A percentile compares a stretch with the other conserved stretches of the same genome.
Evolutionary conservation across 2,329 filamentous ascomycete species (phyloP).

Genomic region (Falciphora oryzae): DNA sequence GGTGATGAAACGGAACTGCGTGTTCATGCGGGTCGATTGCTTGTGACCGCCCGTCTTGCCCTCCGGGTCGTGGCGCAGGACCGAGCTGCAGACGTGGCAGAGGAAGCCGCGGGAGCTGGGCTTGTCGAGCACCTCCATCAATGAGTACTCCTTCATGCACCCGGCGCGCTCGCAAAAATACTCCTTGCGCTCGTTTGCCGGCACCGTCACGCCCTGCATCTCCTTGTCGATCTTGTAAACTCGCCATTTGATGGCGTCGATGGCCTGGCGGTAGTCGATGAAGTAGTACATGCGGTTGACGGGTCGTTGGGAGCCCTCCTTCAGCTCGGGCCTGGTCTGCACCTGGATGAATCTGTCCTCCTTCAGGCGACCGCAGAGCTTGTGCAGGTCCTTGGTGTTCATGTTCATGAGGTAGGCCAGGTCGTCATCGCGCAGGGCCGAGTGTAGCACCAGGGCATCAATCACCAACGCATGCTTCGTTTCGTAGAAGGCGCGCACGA

Average conservation of each 20-base stretch:
- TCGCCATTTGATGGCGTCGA: constrained; percentile 95
- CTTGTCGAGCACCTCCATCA: constrained; percentile 81
- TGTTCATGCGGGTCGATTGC: constrained; percentile 68
- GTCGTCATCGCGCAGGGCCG: constrained; percentile 76
- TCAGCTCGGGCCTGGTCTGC: constrained; percentile 70
- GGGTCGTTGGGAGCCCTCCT: constrained; percentile 74
- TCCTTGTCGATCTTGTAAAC: constrained; percentile 83
- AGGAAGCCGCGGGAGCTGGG: constrained; percentile 67
- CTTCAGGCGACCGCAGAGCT: constrained; percentile 75
- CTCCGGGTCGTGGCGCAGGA: constrained; percentile 60
- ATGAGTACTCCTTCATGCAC: constrained; percentile 85
- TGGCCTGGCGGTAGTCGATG: constrained; percentile 88
- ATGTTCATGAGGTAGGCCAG: constrained; percentile 81
- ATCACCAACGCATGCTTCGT: constrained; percentile 79
- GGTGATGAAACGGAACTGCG: constrained; percentile 73
- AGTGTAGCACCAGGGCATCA: constrained; percentile 81
- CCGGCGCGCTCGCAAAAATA: constrained; percentile 63
- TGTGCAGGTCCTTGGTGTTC: constrained; percentile 87
- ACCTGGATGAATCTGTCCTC: constrained; percentile 82
- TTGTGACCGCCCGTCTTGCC: constrained; percentile 66
- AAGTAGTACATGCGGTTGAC: constrained; percentile 92
- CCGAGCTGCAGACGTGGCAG: constrained; percentile 70
- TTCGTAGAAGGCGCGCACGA: constrained; percentile 80
- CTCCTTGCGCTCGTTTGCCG: constrained; percentile 83
- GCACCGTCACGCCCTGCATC: constrained; percentile 77